phyloP scores from a whole-genome alignment of 805 yeast genomes.

The Diddensiella santjacobensis region DNA sequence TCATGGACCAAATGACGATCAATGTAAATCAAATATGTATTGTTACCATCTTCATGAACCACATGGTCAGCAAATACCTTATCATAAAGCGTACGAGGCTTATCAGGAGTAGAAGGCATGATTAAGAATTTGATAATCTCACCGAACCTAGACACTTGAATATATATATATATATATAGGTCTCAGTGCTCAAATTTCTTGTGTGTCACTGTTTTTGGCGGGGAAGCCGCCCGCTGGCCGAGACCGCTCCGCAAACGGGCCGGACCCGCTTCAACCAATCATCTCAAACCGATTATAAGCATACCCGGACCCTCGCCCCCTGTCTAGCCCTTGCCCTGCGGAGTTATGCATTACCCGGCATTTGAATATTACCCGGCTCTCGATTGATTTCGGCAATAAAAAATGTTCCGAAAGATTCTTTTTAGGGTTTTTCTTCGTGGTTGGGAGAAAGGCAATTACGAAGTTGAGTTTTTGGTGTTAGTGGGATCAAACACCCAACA shows the following conservation, averaged over 20 bases:
- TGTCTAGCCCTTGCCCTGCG: too few relatives aligned
- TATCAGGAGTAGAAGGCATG: slow-evolving; percentile 33
- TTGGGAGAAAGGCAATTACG: neutral
- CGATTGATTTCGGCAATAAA: too few relatives aligned
- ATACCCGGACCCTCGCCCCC: neutral
- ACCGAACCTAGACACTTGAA: too few relatives aligned
- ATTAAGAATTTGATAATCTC: too few relatives aligned
- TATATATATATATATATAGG: too few relatives aligned
- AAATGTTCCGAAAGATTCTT: too few relatives aligned
- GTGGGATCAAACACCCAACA: too few relatives aligned
- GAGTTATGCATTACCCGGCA: too few relatives aligned
- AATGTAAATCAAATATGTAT: slow-evolving; percentile 81
- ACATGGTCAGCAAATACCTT: slow-evolving; percentile 94
- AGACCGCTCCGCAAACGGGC: neutral
- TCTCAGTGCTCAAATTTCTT: too few relatives aligned
- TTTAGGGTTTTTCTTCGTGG: neutral
- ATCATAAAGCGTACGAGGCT: slow-evolving; percentile 82
- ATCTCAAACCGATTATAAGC: neutral
- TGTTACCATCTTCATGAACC: slow-evolving; percentile 81
- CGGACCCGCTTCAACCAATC: neutral
- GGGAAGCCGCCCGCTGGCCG: neutral
- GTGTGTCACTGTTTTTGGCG: neutral
- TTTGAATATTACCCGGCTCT: too few relatives aligned
- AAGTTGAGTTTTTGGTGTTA: too few relatives aligned
- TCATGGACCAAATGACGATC: slow-evolving; percentile 98